Evolutionary conservation across 2,329 filamentous ascomycete genomes (phyloP).

Genomic region (Botryotinia convoluta): DNA sequence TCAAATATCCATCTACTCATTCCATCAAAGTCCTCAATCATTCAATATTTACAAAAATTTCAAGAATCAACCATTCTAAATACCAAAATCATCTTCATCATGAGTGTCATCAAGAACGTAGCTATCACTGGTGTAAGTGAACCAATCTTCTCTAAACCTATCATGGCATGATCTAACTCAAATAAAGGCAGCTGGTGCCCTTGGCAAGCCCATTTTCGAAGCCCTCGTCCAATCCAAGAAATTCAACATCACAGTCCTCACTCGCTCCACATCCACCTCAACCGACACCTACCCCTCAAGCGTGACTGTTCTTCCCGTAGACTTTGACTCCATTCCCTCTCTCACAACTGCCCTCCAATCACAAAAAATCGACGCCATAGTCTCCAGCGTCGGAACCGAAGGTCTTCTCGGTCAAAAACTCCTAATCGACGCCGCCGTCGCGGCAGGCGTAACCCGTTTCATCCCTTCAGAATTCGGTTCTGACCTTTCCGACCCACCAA

Average conservation of each 20-base stretch:
- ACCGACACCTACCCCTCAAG: conserved; percentile 28
- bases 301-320: conserved; percentile 46
- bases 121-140: conserved; percentile 30
- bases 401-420: conserved; percentile 45
- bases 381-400: conserved; percentile 46
- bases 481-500: conserved; percentile 41
- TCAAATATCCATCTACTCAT: not conserved
- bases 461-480: conserved; percentile 57
- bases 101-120: conserved; percentile 34
- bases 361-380: conserved; percentile 52
- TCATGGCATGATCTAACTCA: conserved; percentile 12
- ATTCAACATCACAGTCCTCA: conserved; percentile 51
- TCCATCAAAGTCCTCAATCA: not conserved
- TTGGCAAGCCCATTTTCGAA: conserved; percentile 32
- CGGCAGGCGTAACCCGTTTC: conserved; percentile 59
- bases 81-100: conserved; percentile 13
- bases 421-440: conserved; percentile 56
- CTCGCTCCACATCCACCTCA: conserved; percentile 39
- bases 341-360: conserved; percentile 50
- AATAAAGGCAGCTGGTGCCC: conserved; percentile 28
- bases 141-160: not conserved
- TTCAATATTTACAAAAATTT: no score
- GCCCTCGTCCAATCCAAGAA: conserved; percentile 30
- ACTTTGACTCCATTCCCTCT: conserved; percentile 45
- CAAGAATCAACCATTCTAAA: not conserved